These are phyloP conservation scores for Orbilia javanica DNA, from an alignment of 2,329 filamentous ascomycete genomes.

Conservation along the genomic window DNA sequence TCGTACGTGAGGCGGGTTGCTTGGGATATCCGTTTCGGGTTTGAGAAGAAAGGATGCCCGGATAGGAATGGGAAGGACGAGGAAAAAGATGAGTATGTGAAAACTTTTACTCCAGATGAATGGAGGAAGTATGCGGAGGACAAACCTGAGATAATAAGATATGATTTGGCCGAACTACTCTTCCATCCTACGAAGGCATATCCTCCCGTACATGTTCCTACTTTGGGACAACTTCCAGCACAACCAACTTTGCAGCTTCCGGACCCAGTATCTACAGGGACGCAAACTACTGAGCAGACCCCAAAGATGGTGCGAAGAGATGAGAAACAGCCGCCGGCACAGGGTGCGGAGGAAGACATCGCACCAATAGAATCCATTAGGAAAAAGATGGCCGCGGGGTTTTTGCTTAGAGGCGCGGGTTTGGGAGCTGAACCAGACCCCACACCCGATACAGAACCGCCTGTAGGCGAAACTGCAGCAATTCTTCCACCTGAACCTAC, in stretches of 20 bases:
- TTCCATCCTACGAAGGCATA: not conserved
- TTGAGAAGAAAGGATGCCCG: slow-evolving; percentile 31
- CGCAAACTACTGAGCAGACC: not conserved
- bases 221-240: not conserved
- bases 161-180: not conserved
- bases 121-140: not conserved
- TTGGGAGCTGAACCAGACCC: not conserved
- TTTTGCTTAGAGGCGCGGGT: not conserved
- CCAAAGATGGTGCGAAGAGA: not conserved
- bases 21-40: slow-evolving; percentile 8
- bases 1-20: not conserved
- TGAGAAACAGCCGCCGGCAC: not conserved
- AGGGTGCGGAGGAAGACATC: not conserved
- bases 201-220: not conserved
- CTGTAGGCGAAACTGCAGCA: too few relatives aligned
- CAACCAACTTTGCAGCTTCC: too few relatives aligned
- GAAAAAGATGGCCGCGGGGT: not conserved
- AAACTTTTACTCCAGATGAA: not conserved
- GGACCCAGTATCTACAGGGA: not conserved
- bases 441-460: not conserved
- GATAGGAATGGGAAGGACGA: not conserved
- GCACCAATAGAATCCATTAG: not conserved
- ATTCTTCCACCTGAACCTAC: not conserved
- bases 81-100: not conserved
- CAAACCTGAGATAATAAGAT: not conserved